Base-by-base conservation (phyloP, 768 basidiomycete species). In the Boletus sp. region DNA sequence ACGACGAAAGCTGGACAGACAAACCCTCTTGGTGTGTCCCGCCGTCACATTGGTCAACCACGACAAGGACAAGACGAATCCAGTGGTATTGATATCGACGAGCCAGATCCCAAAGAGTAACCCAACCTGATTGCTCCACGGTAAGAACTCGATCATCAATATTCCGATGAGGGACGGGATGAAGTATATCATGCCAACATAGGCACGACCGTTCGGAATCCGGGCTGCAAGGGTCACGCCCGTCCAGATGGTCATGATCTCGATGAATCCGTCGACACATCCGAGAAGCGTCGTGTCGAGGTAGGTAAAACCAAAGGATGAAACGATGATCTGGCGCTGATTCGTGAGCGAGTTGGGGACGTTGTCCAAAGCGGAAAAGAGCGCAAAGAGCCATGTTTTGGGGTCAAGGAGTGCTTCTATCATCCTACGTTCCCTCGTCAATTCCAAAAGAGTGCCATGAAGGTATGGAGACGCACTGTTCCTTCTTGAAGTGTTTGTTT, bases 401-500 rank as follows among this genome's bases (percentile, higher is more conserved):
- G 84, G 82, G 63, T 90, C 89, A 1, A 67, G 57, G 5, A 90
- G 72, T 0, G 87, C 84, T 65, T 90, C 89, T 20, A 82, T 78
- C 77, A 90, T 79, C 69, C 87, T 89, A 64, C 7, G 6, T 18
- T 46, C 4, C 14, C 10, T 3, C 17, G 12, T 61, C 30, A 56
- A 18, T 18, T 1, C 10, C 11, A 39, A 17, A 46, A 18, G 32
- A 37, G 5, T 42, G 14, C 35, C 11, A 10, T 9, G 5, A 39
- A n/a, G 14, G 14, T 2, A 18, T 29, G 1, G 35, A 20, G 10
- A 78, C 86, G 59, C 54, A 89, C 89, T 92, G 90, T 37, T 89
- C 86, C 52, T 77, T 82, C 74, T 92, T 92, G 74, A 89, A 92
- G 51, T 78, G 79, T 64, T 92, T 92, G 66, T 89, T 91, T 71